Evolutionary conservation across 352 stramenopile species (phyloP).

Genomic region (Globisporangium cederbergense): DNA sequence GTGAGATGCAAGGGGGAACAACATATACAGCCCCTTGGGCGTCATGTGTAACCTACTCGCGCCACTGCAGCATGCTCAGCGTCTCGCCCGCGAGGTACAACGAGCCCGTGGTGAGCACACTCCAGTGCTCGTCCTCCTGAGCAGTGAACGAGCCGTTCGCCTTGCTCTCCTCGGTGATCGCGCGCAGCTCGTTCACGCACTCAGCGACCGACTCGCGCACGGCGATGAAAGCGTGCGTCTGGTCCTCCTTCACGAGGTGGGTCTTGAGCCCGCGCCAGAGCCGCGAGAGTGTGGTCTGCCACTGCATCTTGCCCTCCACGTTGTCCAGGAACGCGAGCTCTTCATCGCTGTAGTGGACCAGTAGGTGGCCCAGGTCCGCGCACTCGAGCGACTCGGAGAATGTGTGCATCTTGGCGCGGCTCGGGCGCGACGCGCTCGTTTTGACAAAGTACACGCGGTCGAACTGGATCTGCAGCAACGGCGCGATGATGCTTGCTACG

Average conservation of each 20-base stretch:
- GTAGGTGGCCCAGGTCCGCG: conserved; percentile 30
- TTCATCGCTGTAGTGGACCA: conserved; percentile 40
- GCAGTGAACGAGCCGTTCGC: conserved; percentile 8
- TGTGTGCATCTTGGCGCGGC: conserved; percentile 58
- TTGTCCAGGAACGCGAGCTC: conserved; percentile 40
- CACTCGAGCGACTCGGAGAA: conserved; percentile 60
- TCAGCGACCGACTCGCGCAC: conserved; percentile 61
- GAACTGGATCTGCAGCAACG: conserved; percentile 58
- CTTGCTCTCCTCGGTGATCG: conserved; percentile 20
- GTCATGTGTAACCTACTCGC: conserved; percentile 29
- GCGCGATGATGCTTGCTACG: conserved; percentile 58
- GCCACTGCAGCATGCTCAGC: conserved; percentile 59
- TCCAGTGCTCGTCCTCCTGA: conserved; percentile 37
- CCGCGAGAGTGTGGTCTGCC: conserved; percentile 54
- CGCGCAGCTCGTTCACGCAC: conserved; percentile 53
- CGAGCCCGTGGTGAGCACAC: conserved; percentile 70
- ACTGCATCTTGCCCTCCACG: conserved; percentile 42
- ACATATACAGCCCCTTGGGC: not conserved
- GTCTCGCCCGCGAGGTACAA: conserved; percentile 70
- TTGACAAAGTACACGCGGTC: conserved; percentile 78
- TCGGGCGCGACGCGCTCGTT: conserved; percentile 58
- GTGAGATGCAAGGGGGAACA: not conserved
- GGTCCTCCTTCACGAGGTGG: conserved; percentile 29
- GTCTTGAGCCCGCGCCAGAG: conserved; percentile 52
- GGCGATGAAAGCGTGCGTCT: conserved; percentile 24